Conservation (phyloP, 75 land plant genomes). For the Cryptomeria japonica region DNA sequence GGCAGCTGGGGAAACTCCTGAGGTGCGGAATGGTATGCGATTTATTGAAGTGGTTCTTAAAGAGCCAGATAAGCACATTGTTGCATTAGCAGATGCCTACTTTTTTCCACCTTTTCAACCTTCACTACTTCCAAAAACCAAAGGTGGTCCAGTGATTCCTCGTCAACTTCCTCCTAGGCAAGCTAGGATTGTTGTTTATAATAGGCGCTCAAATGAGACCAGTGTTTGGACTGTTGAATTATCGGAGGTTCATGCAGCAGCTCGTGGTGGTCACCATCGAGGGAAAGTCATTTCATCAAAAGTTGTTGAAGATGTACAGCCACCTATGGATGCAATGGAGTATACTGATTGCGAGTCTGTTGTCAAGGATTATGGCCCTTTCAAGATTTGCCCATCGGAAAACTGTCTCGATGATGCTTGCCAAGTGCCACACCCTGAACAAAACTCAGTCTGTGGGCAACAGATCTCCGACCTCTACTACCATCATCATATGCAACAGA, state of each 20-base stretch:
- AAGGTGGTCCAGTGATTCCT: too few species aligned
- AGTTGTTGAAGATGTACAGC: too few species aligned
- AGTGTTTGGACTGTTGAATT: slow-evolving; percentile 91
- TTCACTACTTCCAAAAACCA: too few species aligned
- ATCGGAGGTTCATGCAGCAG: slow-evolving; percentile 83
- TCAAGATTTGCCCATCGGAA: too few species aligned
- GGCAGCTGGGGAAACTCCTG: slow-evolving; percentile 95
- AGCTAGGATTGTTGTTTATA: too few species aligned
- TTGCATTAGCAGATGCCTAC: slow-evolving; percentile 94
- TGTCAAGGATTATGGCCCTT: slow-evolving; percentile 83
- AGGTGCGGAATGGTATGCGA: slow-evolving; percentile 98
- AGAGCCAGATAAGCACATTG: slow-evolving; percentile 85
- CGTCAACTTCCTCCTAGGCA: too few species aligned
- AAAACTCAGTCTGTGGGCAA: slow-evolving; percentile 94
- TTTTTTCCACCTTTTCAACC: slow-evolving; percentile 99
- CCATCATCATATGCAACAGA: slow-evolving; percentile 97
- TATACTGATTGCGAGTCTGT: slow-evolving; percentile 98
- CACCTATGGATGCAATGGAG: slow-evolving; percentile 98
- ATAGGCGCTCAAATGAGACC: slow-evolving; percentile 83
- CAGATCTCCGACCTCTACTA: slow-evolving; percentile 89
- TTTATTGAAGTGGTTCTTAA: slow-evolving; percentile 85
- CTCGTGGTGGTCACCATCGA: slow-evolving; percentile 94
- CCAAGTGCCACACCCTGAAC: too few species aligned
- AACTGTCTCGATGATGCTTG: too few species aligned
- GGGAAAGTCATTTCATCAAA: slow-evolving; percentile 82